Evolutionary conservation across 495 filamentous ascomycete genomes (phyloP).

Genomic region (Alectoria sarmentosa): DNA sequence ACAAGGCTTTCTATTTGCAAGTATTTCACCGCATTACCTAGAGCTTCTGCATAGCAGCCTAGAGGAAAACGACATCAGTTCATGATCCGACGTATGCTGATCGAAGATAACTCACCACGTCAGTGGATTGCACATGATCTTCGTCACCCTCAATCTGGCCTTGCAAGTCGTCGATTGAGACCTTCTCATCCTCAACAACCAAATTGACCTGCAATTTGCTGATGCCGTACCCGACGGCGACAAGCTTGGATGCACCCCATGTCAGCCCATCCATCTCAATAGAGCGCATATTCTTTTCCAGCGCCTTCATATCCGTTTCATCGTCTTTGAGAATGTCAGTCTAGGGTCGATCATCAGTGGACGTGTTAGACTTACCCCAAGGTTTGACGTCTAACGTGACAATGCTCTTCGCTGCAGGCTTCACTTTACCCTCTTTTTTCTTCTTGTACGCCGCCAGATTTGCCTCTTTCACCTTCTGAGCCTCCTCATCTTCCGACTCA

Average conservation of each 20-base stretch:
- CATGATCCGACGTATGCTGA: slow-evolving; percentile 15
- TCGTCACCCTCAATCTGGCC: slow-evolving; percentile 80
- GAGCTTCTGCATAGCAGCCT: slow-evolving; percentile 87
- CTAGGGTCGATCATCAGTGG: not conserved
- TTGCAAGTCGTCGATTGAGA: slow-evolving; percentile 83
- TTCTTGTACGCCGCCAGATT: slow-evolving; percentile 88
- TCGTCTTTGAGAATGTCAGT: slow-evolving; percentile 56
- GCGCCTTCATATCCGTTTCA: slow-evolving; percentile 78
- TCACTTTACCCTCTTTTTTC: slow-evolving; percentile 92
- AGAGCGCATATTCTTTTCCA: slow-evolving; percentile 75
- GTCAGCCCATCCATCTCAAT: slow-evolving; percentile 92
- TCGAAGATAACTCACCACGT: slow-evolving; percentile 53
- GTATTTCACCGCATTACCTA: slow-evolving; percentile 40
- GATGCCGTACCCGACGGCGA: slow-evolving; percentile 91
- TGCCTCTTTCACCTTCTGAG: slow-evolving; percentile 72
- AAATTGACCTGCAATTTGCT: slow-evolving; percentile 99
- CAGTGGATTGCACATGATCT: slow-evolving; percentile 95
- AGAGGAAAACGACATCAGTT: slow-evolving; percentile 11
- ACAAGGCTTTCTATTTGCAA: not conserved
- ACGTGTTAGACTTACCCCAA: slow-evolving; percentile 67
- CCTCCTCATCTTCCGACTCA: slow-evolving; percentile 83
- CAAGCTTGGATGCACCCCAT: slow-evolving; percentile 89
- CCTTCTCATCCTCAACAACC: slow-evolving; percentile 94
- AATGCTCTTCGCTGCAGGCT: slow-evolving; percentile 88
- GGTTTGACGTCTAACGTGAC: slow-evolving; percentile 97